A percentile compares a stretch with the other conserved stretches of the same genome.
phyloP scores from a whole-genome alignment of 164 flowering plant species.

The Taxillus chinensis region DNA sequence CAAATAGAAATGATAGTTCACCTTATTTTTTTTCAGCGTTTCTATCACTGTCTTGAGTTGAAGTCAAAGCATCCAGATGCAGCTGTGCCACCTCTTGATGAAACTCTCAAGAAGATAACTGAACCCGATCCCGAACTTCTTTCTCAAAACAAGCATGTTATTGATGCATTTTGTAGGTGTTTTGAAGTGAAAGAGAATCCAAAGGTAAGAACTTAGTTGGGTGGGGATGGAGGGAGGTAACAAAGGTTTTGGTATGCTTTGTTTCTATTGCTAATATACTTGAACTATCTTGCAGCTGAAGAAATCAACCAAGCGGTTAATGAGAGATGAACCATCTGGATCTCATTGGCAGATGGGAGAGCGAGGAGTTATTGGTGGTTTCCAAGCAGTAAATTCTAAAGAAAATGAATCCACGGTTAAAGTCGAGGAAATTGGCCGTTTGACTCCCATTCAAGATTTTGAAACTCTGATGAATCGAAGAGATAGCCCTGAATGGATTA shows the following conservation, averaged over 20 bases:
- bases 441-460: slow-evolving; percentile 72
- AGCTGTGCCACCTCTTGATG: slow-evolving; percentile 75
- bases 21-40: slow-evolving; percentile 44
- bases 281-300: slow-evolving; percentile 47
- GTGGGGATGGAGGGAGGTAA: not conserved
- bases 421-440: slow-evolving; percentile 47
- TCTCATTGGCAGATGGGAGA: slow-evolving; percentile 37
- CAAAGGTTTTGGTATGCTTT: not conserved
- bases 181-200: slow-evolving; percentile 77
- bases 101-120: slow-evolving; percentile 57
- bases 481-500: slow-evolving; percentile 64
- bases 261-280: slow-evolving; percentile 1
- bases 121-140: slow-evolving; percentile 72
- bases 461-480: slow-evolving; percentile 83
- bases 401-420: slow-evolving; percentile 20
- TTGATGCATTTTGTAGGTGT: slow-evolving; percentile 42
- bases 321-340: slow-evolving; percentile 50
- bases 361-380: slow-evolving; percentile 12
- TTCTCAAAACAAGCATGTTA: slow-evolving; percentile 32
- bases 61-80: slow-evolving; percentile 73
- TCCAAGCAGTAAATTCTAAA: slow-evolving; percentile 13
- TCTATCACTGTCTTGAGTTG: slow-evolving; percentile 58
- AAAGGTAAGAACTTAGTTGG: slow-evolving; percentile 33
- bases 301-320: slow-evolving; percentile 40
- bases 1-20: slow-evolving; percentile 1